Conservation (phyloP, 352 stramenopile species). For the Thraustochytrium sp. region DNA sequence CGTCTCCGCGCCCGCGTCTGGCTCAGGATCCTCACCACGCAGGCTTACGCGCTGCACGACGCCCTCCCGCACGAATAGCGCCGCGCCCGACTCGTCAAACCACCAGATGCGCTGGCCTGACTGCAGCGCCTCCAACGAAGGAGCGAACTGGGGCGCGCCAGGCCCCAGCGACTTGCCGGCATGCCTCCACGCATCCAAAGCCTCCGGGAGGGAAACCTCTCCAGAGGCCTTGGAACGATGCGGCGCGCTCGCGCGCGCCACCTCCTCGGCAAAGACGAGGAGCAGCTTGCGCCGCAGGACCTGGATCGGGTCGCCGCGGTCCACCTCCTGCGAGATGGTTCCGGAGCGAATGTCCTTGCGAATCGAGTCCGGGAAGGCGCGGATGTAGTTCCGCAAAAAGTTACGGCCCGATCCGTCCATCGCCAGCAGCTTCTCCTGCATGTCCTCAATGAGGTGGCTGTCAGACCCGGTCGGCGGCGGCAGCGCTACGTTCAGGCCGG, state of each 20-base stretch:
- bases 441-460: constrained; percentile 14
- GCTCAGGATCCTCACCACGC: not conserved
- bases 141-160: not conserved
- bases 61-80: not conserved
- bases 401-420: constrained; percentile 32
- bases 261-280: constrained; percentile 15
- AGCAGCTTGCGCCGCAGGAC: constrained; percentile 30
- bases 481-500: not conserved
- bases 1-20: no score
- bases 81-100: not conserved
- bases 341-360: constrained; percentile 27
- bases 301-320: constrained; percentile 18
- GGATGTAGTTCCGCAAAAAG: constrained; percentile 40
- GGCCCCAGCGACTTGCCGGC: not conserved
- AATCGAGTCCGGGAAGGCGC: constrained; percentile 36
- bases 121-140: not conserved
- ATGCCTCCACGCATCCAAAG: not conserved
- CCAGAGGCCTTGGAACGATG: not conserved
- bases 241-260: not conserved
- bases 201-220: not conserved
- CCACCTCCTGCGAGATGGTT: constrained; percentile 12
- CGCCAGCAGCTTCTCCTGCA: constrained; percentile 36
- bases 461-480: not conserved
- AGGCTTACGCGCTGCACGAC: not conserved
- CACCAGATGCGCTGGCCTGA: constrained; percentile 1